Evolutionary conservation across 768 basidiomycete species (phyloP).

Genomic region (Collybiopsis confluens): DNA sequence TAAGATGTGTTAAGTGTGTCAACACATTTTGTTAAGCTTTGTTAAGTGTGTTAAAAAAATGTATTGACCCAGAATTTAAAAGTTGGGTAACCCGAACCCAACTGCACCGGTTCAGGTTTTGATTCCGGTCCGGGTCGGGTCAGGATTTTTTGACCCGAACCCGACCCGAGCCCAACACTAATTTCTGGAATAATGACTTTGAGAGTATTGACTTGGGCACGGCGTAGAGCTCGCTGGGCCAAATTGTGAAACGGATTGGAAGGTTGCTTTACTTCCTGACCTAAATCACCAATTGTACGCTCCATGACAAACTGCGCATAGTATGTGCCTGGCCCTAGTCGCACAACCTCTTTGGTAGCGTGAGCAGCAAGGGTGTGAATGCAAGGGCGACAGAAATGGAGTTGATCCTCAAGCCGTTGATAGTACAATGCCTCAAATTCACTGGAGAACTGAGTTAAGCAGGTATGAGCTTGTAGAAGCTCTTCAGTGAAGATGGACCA

Average conservation of each 20-base stretch:
- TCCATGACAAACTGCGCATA: constrained; percentile 18
- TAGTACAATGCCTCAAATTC: constrained; percentile 17
- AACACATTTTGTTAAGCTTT: no score
- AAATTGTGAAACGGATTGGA: constrained; percentile 19
- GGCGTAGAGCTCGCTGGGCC: constrained; percentile 12
- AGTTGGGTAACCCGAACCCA: no score
- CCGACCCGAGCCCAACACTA: no score
- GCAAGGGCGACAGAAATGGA: constrained; percentile 16
- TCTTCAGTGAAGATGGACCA: background rate
- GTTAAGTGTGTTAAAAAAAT: no score
- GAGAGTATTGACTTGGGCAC: constrained; percentile 14
- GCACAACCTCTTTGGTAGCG: constrained; percentile 11
- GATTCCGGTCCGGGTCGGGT: no score
- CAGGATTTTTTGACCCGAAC: no score
- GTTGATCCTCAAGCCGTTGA: constrained; percentile 10
- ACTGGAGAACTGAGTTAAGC: constrained; percentile 10
- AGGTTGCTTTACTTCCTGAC: constrained; percentile 14
- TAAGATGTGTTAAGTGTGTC: no score
- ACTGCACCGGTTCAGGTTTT: no score
- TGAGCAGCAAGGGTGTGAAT: constrained; percentile 15
- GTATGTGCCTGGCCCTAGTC: constrained; percentile 12
- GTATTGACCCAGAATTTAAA: no score
- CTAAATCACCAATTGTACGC: constrained; percentile 15
- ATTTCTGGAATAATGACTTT: constrained; percentile 14
- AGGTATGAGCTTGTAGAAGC: constrained; percentile 3